Evolutionary conservation across 1,139 yeast genomes (phyloP).

Genomic region (Groenewaldozyma sp.): DNA sequence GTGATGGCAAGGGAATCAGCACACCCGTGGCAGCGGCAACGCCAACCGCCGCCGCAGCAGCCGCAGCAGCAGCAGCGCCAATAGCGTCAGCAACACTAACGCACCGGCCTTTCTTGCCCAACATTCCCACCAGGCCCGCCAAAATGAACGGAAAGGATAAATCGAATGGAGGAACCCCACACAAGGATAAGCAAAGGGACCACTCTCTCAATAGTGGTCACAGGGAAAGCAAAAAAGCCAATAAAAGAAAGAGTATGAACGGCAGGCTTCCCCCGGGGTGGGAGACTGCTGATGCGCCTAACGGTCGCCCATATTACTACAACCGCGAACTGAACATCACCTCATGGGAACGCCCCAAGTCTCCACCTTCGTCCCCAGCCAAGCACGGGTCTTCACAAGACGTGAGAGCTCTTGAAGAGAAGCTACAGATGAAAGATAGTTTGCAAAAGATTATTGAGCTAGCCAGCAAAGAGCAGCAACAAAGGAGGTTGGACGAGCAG

Average conservation of each 20-base stretch:
- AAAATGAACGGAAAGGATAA: not conserved
- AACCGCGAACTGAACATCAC: conserved; percentile 40
- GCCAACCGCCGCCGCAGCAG: conserved; percentile 4
- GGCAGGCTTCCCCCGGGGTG: conserved; percentile 31
- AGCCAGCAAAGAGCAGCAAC: conserved; percentile 29
- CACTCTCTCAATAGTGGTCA: not conserved
- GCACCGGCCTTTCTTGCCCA: no score
- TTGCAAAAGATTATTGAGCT: conserved; percentile 35
- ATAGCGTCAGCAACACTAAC: conserved; percentile 3
- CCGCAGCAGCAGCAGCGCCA: conserved; percentile 3
- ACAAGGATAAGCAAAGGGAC: not conserved
- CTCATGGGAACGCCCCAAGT: conserved; percentile 51
- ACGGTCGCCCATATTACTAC: conserved; percentile 42
- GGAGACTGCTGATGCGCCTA: conserved; percentile 26
- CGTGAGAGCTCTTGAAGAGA: conserved; percentile 7
- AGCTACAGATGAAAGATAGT: conserved; percentile 17
- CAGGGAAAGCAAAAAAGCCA: not conserved
- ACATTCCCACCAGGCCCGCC: not conserved
- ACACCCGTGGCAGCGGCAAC: conserved; percentile 1
- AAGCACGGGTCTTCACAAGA: conserved; percentile 10
- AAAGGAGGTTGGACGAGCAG: conserved; percentile 11
- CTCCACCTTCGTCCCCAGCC: conserved; percentile 10
- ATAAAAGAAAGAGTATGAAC: conserved; percentile 2
- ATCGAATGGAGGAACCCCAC: not conserved
- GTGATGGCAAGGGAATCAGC: not conserved